Base-by-base conservation (phyloP, 1,284 basidiomycete genomes). In the Salmacisia buchloeana region DNA sequence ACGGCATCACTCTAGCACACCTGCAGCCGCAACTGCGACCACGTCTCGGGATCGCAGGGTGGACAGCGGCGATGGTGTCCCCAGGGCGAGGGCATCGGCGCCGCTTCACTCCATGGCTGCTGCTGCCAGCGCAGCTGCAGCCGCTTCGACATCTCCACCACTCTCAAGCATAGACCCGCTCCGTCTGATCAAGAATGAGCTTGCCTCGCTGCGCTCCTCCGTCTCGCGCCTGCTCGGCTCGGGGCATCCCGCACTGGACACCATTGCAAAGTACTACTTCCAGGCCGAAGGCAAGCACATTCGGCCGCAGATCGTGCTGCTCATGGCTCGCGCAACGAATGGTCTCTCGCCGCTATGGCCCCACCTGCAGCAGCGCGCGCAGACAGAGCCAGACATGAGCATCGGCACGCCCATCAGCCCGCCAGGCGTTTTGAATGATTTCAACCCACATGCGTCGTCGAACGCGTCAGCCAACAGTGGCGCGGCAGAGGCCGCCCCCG, bases 211-310 rank as follows among this genome's bases (percentile, higher is more conserved):
- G 54, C 88, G 90, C 66, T 84, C 85, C 62, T 89, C 86, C 63
- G 84, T 98, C 33, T 84, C 92, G 68, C 83, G 85, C 67, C 84
- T 98, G 43, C 85, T 98, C 12, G 93, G 92, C 31, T 89, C 90
- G 2, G 89, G 91, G 10, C 91, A 97, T 80, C 90, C 92, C 1
- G 86, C 87, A 1, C 86, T 98, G 63, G 88, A 89, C 69, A 86
- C 89, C 63, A 89, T 97, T 66, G 92, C 94, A 3, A 87, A 92
- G 71, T 96, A 93, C 82, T 97, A 97, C 82, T 96, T 97, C 80
- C 84, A 90, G 65, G 78, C 75, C 27, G 79, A 80, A 57, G 77
- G 77, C 46, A 96, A 96, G 79, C 92, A 97, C 77, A 85, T 97
- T 27, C 86, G 94, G 15, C 93, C 94, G 0, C 83, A 94, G 68